Evolutionary conservation across 495 filamentous ascomycete species (phyloP).

Genomic region (Xanthoparmelia taractica): DNA sequence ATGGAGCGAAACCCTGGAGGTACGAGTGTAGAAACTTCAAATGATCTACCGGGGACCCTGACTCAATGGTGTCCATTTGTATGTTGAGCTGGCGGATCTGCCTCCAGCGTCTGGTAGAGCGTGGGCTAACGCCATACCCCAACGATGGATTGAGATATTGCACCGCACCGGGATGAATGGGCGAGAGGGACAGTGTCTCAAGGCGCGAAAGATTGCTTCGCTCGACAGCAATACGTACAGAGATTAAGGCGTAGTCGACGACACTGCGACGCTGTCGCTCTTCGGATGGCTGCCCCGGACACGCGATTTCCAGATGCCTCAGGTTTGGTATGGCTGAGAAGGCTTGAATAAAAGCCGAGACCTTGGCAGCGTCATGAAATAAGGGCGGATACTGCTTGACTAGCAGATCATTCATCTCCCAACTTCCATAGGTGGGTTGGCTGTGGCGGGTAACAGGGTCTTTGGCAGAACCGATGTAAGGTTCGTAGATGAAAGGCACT

Average conservation of each 20-base stretch:
- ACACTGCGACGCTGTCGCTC: conserved; percentile 63
- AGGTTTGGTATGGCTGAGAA: conserved; percentile 56
- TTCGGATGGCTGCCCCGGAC: conserved; percentile 57
- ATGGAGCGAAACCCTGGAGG: conserved; percentile 54
- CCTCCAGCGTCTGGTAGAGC: conserved; percentile 55
- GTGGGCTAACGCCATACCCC: conserved; percentile 59
- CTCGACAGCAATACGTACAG: conserved; percentile 67
- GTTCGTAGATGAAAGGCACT: conserved; percentile 65
- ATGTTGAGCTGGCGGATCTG: conserved; percentile 64
- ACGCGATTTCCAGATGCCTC: conserved; percentile 60
- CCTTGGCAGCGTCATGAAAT: conserved; percentile 79
- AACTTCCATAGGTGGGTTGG: conserved; percentile 58
- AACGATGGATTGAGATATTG: conserved; percentile 60
- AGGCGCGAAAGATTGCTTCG: conserved; percentile 52
- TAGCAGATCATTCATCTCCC: conserved; percentile 57
- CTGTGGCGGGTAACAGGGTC: conserved; percentile 34
- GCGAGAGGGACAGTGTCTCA: conserved; percentile 53
- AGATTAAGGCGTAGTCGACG: conserved; percentile 77
- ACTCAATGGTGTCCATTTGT: conserved; percentile 56
- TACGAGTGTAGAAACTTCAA: conserved; percentile 69
- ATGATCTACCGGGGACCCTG: conserved; percentile 55
- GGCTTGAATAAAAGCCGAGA: conserved; percentile 65
- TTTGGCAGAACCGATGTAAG: conserved; percentile 45
- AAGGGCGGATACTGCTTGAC: conserved; percentile 73
- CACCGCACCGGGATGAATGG: conserved; percentile 60